Evolutionary conservation across 176 grass and related monocot genomes (phyloP).

Genomic region (Zoysia pacifica): DNA sequence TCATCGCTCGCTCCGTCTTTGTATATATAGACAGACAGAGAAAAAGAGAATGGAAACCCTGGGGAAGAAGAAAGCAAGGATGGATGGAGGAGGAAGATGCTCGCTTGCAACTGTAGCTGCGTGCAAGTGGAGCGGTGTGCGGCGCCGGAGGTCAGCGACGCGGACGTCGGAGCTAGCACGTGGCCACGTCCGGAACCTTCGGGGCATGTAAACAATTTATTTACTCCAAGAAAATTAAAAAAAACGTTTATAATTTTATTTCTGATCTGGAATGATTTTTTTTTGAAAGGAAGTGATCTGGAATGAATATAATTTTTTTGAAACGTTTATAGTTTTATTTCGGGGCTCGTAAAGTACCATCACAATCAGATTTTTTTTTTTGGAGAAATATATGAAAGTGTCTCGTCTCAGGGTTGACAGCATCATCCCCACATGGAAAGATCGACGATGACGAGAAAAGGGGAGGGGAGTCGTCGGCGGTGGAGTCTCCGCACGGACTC

Average conservation of each 20-base stretch:
- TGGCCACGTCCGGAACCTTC: constrained; percentile 22
- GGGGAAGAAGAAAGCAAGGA: not conserved
- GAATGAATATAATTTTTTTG: too few relatives aligned
- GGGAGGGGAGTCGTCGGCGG: not conserved
- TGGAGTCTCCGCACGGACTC: not conserved
- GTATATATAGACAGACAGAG: not conserved
- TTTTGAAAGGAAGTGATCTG: too few relatives aligned
- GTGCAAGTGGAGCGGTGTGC: constrained; percentile 21
- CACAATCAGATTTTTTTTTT: too few relatives aligned
- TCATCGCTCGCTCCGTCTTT: not conserved
- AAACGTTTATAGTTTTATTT: too few relatives aligned
- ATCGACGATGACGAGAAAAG: not conserved
- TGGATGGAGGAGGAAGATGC: not conserved
- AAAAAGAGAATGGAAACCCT: not conserved
- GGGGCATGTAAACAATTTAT: not conserved
- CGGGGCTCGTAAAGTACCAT: too few relatives aligned
- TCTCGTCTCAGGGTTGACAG: too few relatives aligned
- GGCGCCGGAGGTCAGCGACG: constrained; percentile 10
- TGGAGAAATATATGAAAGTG: too few relatives aligned
- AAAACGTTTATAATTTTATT: not conserved
- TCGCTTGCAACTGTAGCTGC: not conserved
- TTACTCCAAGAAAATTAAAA: not conserved
- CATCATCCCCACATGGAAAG: too few relatives aligned
- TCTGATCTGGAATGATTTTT: too few relatives aligned
- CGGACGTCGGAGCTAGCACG: constrained; percentile 4